Evolutionary conservation across 352 stramenopile genomes (phyloP).

Genomic region (Globisporangium solare): DNA sequence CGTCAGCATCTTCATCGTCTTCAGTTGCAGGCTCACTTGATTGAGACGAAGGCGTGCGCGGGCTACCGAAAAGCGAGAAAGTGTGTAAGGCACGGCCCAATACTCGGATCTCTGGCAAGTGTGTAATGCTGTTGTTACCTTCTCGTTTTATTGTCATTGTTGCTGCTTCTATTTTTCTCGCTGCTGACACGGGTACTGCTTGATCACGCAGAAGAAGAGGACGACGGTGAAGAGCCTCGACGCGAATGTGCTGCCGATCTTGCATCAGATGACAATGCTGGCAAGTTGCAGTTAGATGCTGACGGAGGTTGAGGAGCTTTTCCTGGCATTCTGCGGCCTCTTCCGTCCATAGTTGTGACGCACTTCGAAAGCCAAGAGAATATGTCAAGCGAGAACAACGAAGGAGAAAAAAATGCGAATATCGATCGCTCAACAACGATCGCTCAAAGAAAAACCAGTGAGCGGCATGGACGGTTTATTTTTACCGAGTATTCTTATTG

Average conservation of each 20-base stretch:
- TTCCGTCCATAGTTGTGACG: conserved; percentile 13
- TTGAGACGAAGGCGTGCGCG: conserved; percentile 15
- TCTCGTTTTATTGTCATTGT: conserved; percentile 12
- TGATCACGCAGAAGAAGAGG: conserved; percentile 4
- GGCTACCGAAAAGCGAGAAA: conserved; percentile 10
- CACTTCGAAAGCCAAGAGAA: not conserved
- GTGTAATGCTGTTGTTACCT: not conserved
- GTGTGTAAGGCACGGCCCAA: not conserved
- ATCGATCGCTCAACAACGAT: too few relatives aligned
- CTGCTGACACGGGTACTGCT: conserved; percentile 1
- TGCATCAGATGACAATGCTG: conserved; percentile 10
- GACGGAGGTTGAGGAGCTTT: conserved; percentile 13
- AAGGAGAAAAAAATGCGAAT: too few relatives aligned
- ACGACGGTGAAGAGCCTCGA: not conserved
- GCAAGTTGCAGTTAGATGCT: not conserved
- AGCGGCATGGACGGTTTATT: too few relatives aligned
- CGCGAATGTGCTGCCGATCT: not conserved
- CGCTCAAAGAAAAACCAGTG: too few relatives aligned
- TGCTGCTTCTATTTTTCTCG: conserved; percentile 6
- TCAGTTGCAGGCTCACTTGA: conserved; percentile 33
- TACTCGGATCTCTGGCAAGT: not conserved
- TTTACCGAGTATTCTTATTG: too few relatives aligned
- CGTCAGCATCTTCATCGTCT: conserved; percentile 14
- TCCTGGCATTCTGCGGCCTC: not conserved
- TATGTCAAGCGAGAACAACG: not conserved